Base-by-base conservation (phyloP, 768 basidiomycete species). In the Boletus fagicola region DNA sequence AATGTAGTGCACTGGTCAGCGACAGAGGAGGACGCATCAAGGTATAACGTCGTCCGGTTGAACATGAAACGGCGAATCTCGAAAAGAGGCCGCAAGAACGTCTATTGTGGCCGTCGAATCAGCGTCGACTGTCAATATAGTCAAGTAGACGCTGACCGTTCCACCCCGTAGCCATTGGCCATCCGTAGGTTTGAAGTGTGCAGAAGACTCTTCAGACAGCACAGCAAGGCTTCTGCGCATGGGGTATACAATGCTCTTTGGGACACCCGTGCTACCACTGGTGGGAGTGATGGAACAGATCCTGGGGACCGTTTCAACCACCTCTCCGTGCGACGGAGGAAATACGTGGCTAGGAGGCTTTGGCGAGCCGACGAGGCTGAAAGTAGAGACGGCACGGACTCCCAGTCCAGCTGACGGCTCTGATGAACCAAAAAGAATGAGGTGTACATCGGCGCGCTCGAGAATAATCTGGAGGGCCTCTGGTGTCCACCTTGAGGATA, bases 401-500 rank as follows among this genome's bases (percentile, higher is more conserved):
- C 57, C 59, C 3, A 49, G 36, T 24, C 49, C 13, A 44, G 51
- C 22, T 43, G 62, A 51, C 3, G 66, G 68, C 24, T 48, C 38
- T 33, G 46, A 40, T 10, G 57, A 56, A 16, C 62, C 68, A 42
- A 60, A 65, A 24, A 69, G 62, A 36, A 69, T 47, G 40, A 70
- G 68, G 43, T 38, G 58, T 16, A 60, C 64, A 47, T 57, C 26
- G 8, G 68, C 56, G 38, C 68, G 68, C 46, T 54, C 53, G 42
- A 69, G 66, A 49, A 70, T 26, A 40, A 20, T 47, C 12, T 56
- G 55, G 26, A 69, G 62, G 40, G 66, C 67, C 6, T 64, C 65
- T 5, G 62, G 57, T 28, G 69, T 56, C 68, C 69, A 70, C 30
- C 62, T 66, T 24, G 48, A 49, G 10, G 64, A 68, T 39, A 70